These are phyloP conservation scores for Rhodamnia argentea DNA, from an alignment of 345 rosid species.

Conservation along the genomic window DNA sequence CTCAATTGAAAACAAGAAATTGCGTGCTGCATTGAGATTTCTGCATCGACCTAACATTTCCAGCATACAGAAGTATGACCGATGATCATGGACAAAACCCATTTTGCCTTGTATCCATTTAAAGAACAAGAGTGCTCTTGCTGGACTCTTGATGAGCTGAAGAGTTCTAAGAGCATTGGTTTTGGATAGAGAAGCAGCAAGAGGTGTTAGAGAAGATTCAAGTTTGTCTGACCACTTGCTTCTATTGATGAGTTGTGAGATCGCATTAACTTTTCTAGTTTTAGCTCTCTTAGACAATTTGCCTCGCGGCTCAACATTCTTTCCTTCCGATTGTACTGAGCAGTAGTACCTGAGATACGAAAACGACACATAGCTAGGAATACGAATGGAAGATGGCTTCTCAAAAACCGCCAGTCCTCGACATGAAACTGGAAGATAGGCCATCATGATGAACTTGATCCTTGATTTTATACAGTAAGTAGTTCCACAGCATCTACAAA, in stretches of 20 bases:
- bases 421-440: background rate
- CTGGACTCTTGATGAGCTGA: constrained; percentile 39
- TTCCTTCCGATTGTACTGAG: background rate
- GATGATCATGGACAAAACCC: constrained; percentile 40
- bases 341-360: constrained; percentile 3
- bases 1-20: constrained; percentile 59
- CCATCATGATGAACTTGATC: background rate
- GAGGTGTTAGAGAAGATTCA: constrained; percentile 46
- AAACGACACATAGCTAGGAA: background rate
- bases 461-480: background rate
- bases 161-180: constrained; percentile 48
- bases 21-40: constrained; percentile 60
- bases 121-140: constrained; percentile 55
- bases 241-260: constrained; percentile 50
- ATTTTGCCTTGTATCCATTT: constrained; percentile 30
- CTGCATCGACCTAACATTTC: constrained; percentile 54
- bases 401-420: background rate
- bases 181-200: constrained; percentile 36
- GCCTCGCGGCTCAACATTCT: background rate
- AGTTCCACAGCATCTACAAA: background rate
- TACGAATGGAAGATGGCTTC: background rate
- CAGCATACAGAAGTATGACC: constrained; percentile 53
- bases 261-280: constrained; percentile 31
- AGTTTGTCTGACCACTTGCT: constrained; percentile 44
- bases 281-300: constrained; percentile 13